Percentiles rank a stretch among this genome's conserved stretches.
These are phyloP conservation scores for Tylopilus sp. DNA, from an alignment of 768 basidiomycete genomes.

Conservation along the genomic window DNA sequence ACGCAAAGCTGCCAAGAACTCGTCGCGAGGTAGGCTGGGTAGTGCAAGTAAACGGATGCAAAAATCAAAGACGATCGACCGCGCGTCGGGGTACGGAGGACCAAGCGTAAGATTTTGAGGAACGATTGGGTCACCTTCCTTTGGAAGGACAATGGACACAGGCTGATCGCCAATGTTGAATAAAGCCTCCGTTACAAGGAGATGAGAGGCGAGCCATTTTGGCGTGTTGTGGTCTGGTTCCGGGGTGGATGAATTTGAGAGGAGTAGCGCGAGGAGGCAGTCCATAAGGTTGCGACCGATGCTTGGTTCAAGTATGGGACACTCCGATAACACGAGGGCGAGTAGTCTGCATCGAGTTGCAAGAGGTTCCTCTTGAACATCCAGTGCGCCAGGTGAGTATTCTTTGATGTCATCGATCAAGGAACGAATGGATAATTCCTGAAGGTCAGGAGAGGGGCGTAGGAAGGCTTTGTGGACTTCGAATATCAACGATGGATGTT, in stretches of 20 bases:
- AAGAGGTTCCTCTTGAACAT: slow-evolving; percentile 71
- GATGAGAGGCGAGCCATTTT: slow-evolving; percentile 82
- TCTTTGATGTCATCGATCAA: slow-evolving; percentile 75
- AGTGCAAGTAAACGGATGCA: slow-evolving; percentile 68
- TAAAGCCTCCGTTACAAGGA: slow-evolving; percentile 83
- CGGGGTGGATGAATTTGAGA: slow-evolving; percentile 49
- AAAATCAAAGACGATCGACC: slow-evolving; percentile 68
- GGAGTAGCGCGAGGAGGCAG: slow-evolving; percentile 60
- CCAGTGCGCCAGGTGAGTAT: slow-evolving; percentile 62
- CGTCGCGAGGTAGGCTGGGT: slow-evolving; percentile 67
- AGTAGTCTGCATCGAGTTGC: slow-evolving; percentile 82
- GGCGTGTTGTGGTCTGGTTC: slow-evolving; percentile 60
- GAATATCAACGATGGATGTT: slow-evolving; percentile 84
- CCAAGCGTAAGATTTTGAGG: slow-evolving; percentile 53
- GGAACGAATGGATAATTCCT: slow-evolving; percentile 62
- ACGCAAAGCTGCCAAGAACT: slow-evolving; percentile 77
- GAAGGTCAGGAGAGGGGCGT: slow-evolving; percentile 54
- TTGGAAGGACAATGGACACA: slow-evolving; percentile 58
- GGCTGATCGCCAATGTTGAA: slow-evolving; percentile 76
- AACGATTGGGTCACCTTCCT: slow-evolving; percentile 62
- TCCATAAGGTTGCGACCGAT: slow-evolving; percentile 65
- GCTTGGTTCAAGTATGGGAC: slow-evolving; percentile 53
- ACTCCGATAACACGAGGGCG: slow-evolving; percentile 78
- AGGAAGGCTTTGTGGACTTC: slow-evolving; percentile 84
- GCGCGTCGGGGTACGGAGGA: slow-evolving; percentile 58